Evolutionary conservation across 2,329 filamentous ascomycete species (phyloP), one percentile per base, ranked within the genome.

Genomic region (Claviceps maximensis): DNA sequence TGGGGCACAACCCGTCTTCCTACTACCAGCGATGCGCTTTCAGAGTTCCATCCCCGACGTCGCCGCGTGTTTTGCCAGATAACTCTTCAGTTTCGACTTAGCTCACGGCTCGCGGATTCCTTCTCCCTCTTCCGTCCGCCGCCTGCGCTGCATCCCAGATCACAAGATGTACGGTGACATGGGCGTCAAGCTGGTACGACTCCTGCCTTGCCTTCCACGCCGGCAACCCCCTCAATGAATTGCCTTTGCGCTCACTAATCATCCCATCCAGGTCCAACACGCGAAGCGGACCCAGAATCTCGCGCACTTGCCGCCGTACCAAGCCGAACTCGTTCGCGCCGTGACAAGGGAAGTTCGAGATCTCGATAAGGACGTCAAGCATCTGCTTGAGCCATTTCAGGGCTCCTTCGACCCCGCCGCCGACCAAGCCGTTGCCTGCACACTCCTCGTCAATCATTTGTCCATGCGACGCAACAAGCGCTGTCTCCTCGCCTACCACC

Each of bases 381-480:
- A 80, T 53, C 81, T 95, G 29, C 79, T 97, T 33, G 85, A 87
- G 54, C 87, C 88, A 0, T 93, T 91, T 66, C 81, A 86, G 58
- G 86, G 86, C 56, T 84, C 83, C 0, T 97, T 97, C 73, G 84
- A 95, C 60, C 91, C 89, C 0, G 80, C 83, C 17, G 79, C 84
- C 12, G 84, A 96, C 62, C 88, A 89, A 46, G 87, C 87, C 10
- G 85, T 85, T 33, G 90, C 91, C 3, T 95, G 89, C 65, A 87
- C 88, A 1, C 76, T 98, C 25, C 80, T 98, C 23, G 90, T 97
- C 56, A 87, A 96, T 66, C 91, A 98, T 66, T 74, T 98, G 12
- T 89, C 87, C 60, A 96, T 97, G 86, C 84, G 93, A 49, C 80
- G 93, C 53, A 95, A 98, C 69, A 98, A 98, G 69, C 84, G 93